Evolutionary conservation across 2,329 filamentous ascomycete genomes (phyloP), one percentile per base, ranked within the genome.

Genomic region (Ilyonectria mors-panacis): DNA sequence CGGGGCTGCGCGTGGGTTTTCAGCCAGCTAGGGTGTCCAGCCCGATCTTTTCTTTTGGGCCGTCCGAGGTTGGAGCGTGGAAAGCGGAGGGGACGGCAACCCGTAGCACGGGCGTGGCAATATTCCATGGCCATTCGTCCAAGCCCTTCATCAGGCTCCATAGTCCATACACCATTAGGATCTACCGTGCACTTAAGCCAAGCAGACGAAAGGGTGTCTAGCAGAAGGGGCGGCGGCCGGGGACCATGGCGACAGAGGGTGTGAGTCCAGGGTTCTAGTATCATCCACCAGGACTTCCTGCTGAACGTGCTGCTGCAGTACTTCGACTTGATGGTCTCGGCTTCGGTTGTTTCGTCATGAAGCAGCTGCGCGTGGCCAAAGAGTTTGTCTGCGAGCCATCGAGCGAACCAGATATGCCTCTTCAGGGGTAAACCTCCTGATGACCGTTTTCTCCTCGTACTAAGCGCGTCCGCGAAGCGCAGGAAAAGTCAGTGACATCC

Each of bases 91-190:
- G 33, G 57, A 68, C 35, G 48, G 35, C 71, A 67, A 58, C 65
- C 44, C 65, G 69, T 71, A 65, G 69, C 68, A 70, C 67, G 70
- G 72, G 61, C 69, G 73, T 75, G 71, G 73, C 73, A 74, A 68
- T 66, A 66, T 67, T 50, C 66, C 66, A 71, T 66, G 65, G 64
- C 62, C 26, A 56, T 58, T 63, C 63, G 33, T 53, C 50, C 50
- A 53, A 56, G 19, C n/a, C 50, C 47, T 51, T 59, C 53, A 67
- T 59, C 53, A 67, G 57, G 30, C 47, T 62, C 26, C 62, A 39
- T 51, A 53, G 44, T 62, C 26, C 62, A 39, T 51, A 53, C 56
- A 55, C 28, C 70, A 71, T 70, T 70, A 33, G 69, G 67, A 75
- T 74, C 68, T 74, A 59, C 73, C 64, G 63, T 62, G 60, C 51